Evolutionary conservation across 805 yeast species (phyloP).

Genomic region (Yarrowia sp.): DNA sequence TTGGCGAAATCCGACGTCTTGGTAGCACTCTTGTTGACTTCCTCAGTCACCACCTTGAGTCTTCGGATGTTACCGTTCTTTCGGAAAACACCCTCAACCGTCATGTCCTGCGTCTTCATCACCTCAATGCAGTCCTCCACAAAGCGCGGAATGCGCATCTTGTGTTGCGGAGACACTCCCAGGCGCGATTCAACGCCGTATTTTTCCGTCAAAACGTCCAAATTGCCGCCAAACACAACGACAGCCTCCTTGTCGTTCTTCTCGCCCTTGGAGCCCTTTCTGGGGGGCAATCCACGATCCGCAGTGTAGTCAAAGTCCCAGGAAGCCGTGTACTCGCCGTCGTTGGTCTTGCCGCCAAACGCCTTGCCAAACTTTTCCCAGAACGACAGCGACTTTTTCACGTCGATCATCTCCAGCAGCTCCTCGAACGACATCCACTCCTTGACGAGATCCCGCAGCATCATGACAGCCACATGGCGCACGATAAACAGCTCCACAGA

Average conservation of each 20-base stretch:
- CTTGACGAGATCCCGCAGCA: slow-evolving; percentile 41
- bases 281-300: background rate
- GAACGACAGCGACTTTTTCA: slow-evolving; percentile 41
- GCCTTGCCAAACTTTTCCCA: slow-evolving; percentile 50
- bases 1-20: slow-evolving; percentile 64
- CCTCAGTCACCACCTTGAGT: slow-evolving; percentile 67
- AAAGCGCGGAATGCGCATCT: slow-evolving; percentile 76
- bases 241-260: slow-evolving; percentile 34
- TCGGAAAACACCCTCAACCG: slow-evolving; percentile 92
- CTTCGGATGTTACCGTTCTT: slow-evolving; percentile 92
- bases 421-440: slow-evolving; percentile 43
- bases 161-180: slow-evolving; percentile 76
- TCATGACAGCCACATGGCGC: slow-evolving; percentile 56
- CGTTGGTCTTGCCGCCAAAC: slow-evolving; percentile 35
- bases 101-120: slow-evolving; percentile 85
- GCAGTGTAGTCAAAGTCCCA: slow-evolving; percentile 26
- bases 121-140: slow-evolving; percentile 84
- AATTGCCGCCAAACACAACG: slow-evolving; percentile 72
- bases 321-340: slow-evolving; percentile 22
- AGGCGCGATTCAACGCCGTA: slow-evolving; percentile 81
- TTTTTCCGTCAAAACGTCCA: slow-evolving; percentile 62
- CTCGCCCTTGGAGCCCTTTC: slow-evolving; percentile 27
- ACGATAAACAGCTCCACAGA: slow-evolving; percentile 57
- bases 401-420: slow-evolving; percentile 41
- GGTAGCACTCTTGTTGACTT: slow-evolving; percentile 70